Evolutionary conservation across 352 stramenopile genomes (phyloP).

Genomic region (Pythium angustatum): DNA sequence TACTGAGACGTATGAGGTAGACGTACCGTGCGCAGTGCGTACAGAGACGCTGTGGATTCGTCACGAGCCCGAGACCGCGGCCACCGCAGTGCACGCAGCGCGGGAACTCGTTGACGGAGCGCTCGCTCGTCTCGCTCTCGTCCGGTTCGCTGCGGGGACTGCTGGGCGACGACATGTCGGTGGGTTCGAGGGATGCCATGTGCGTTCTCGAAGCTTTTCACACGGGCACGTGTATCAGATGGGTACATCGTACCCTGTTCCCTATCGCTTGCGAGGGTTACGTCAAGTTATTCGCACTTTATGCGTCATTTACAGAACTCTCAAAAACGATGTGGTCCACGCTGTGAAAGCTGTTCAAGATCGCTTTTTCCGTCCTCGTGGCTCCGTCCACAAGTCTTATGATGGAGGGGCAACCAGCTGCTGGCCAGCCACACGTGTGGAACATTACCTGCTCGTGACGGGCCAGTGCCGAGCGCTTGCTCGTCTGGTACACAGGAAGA

Average conservation of each 20-base stretch:
- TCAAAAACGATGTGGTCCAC: conserved; percentile 9
- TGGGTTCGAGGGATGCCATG: conserved; percentile 4
- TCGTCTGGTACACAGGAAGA: no score
- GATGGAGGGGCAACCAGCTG: conserved; percentile 9
- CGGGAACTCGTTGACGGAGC: conserved; percentile 38
- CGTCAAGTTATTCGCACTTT: conserved; percentile 1
- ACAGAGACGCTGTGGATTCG: conserved; percentile 73
- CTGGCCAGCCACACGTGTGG: conserved; percentile 2
- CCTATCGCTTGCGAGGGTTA: background rate
- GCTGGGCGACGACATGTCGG: conserved; percentile 24
- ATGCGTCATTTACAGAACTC: background rate
- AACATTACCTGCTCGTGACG: conserved; percentile 15
- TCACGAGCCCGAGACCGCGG: conserved; percentile 66
- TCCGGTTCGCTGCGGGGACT: conserved; percentile 23
- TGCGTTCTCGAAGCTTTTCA: conserved; percentile 20
- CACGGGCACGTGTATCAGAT: background rate
- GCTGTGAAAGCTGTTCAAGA: conserved; percentile 3
- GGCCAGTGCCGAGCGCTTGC: conserved; percentile 2
- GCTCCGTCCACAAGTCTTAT: background rate
- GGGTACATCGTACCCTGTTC: conserved; percentile 15
- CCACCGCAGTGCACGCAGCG: conserved; percentile 71
- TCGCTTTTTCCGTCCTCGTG: conserved; percentile 9
- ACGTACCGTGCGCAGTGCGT: conserved; percentile 66
- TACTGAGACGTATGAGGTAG: background rate
- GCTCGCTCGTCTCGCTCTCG: background rate